A percentile compares a stretch with the other conserved stretches of the same genome.
Evolutionary conservation across 1,139 yeast species (phyloP).

Genomic region (Pneumocystis jirovecii): DNA sequence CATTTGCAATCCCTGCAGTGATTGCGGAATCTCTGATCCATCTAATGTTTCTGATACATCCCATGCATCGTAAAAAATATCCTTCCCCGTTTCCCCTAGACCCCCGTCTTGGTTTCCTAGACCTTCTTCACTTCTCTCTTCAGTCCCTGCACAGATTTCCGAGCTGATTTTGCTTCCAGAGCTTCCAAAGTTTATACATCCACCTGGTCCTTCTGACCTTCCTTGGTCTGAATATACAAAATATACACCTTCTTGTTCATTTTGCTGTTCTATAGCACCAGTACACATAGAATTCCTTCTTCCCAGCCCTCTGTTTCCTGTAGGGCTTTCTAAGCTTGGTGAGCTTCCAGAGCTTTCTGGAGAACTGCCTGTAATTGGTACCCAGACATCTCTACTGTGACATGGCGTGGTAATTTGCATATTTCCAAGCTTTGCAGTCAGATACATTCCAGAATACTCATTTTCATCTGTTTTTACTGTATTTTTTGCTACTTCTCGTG

Average conservation of each 20-base stretch:
- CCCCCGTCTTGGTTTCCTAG: too few relatives aligned
- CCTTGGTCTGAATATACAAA: too few relatives aligned
- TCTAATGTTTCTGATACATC: neutral
- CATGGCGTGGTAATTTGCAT: neutral
- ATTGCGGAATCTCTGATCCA: neutral
- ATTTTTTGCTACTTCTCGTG: too few relatives aligned
- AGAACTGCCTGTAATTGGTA: neutral
- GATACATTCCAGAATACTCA: neutral
- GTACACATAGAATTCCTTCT: too few relatives aligned
- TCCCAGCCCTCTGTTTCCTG: too few relatives aligned
- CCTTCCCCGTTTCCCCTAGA: neutral
- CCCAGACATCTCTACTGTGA: neutral
- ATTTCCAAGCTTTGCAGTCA: neutral
- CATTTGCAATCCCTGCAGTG: neutral
- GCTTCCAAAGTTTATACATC: too few relatives aligned
- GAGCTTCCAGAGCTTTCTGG: neutral
- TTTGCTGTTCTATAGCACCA: too few relatives aligned
- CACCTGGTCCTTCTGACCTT: too few relatives aligned
- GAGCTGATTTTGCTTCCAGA: too few relatives aligned
- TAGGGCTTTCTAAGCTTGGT: neutral
- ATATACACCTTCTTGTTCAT: too few relatives aligned
- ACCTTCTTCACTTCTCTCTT: too few relatives aligned
- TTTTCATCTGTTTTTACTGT: neutral
- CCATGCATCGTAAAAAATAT: neutral
- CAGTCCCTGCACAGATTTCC: too few relatives aligned